Evolutionary conservation across 116 monocot genomes (phyloP).

Genomic region (Zostera marina): DNA sequence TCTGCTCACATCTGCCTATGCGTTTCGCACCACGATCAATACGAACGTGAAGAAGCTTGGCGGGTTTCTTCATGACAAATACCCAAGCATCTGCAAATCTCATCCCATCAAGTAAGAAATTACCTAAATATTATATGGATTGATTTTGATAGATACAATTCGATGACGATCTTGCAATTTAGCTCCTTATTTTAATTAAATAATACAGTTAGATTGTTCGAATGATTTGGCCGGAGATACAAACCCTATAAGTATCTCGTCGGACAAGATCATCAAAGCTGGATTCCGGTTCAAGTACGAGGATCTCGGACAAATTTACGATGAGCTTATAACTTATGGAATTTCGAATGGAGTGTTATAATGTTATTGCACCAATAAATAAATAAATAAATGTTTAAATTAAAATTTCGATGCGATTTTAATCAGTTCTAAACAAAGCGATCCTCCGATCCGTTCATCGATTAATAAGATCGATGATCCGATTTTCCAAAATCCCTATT

Average conservation of each 20-base stretch:
- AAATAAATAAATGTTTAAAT: too few relatives aligned
- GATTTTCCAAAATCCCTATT: background rate
- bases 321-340: conserved; percentile 17
- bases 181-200: background rate
- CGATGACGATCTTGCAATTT: background rate
- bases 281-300: conserved; percentile 43
- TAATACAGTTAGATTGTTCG: conserved; percentile 1
- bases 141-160: background rate
- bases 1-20: too few relatives aligned
- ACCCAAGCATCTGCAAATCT: conserved; percentile 10
- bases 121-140: background rate
- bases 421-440: too few relatives aligned
- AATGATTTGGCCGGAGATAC: conserved; percentile 11
- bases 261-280: conserved; percentile 32
- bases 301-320: conserved; percentile 33
- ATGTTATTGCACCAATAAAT: conserved; percentile 7
- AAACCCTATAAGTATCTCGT: conserved; percentile 16
- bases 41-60: conserved; percentile 24
- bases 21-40: conserved; percentile 19
- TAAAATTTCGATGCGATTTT: too few relatives aligned
- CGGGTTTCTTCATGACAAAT: conserved; percentile 15
- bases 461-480: too few relatives aligned
- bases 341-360: conserved; percentile 6
- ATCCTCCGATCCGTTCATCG: too few relatives aligned
- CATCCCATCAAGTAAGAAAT: conserved; percentile 4